Percentiles rank a stretch among this genome's conserved stretches.
phyloP scores from a whole-genome alignment of 2,329 filamentous ascomycete genomes.

The Xylaria hypoxylon region DNA sequence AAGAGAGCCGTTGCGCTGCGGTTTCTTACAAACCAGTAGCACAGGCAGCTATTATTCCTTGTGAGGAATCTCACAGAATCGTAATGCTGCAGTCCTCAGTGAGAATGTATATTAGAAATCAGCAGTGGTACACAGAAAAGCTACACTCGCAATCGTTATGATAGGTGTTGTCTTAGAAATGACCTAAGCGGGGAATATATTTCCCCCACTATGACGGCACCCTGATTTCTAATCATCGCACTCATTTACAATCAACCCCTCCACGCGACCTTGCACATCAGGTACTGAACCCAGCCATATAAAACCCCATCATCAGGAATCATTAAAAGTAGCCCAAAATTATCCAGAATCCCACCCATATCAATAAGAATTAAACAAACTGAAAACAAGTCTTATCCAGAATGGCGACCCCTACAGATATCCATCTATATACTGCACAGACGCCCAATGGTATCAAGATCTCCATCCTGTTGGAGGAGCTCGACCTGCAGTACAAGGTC shows the following conservation, averaged over 20 bases:
- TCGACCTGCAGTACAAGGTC: conserved; percentile 83
- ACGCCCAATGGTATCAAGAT: conserved; percentile 94
- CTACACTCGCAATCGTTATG: conserved; percentile 4
- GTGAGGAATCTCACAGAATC: neutral
- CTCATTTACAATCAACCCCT: conserved; percentile 12
- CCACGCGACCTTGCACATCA: neutral
- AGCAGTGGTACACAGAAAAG: neutral
- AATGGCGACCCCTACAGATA: conserved; percentile 67
- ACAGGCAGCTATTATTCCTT: neutral
- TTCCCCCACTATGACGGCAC: conserved; percentile 25
- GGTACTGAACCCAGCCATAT: conserved; percentile 2
- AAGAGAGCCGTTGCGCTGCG: neutral
- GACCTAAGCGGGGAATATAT: neutral
- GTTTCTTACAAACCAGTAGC: neutral
- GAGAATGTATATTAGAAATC: conserved; percentile 3
- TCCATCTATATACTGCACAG: conserved; percentile 83
- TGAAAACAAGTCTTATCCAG: conserved; percentile 46
- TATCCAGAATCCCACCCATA: conserved; percentile 11
- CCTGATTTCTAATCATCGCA: conserved; percentile 40
- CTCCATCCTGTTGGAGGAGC: conserved; percentile 86
- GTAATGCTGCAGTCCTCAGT: neutral
- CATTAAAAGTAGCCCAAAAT: neutral
- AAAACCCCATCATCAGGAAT: neutral
- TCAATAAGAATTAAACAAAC: conserved; percentile 40
- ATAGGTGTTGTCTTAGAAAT: conserved; percentile 12